Base-by-base conservation (phyloP, 495 filamentous ascomycete species). In the Venustampulla echinocandica region DNA sequence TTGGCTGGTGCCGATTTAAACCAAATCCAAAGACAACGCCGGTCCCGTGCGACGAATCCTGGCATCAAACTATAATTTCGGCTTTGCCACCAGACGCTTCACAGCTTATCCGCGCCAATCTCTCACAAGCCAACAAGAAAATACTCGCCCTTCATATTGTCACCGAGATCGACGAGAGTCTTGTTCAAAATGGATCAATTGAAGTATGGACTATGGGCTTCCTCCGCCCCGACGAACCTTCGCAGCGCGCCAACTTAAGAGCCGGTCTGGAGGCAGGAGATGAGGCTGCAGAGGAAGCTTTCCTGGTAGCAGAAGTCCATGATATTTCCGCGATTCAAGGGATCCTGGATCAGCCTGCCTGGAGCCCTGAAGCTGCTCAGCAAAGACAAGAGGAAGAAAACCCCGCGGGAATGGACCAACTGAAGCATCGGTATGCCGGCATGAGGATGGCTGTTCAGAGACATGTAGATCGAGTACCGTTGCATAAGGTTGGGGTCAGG, bases 131-230 rank as follows among this genome's bases (percentile, higher is more conserved):
- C 9, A 57, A 17, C 50, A 57, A 65, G 56, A 61, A 69, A 44
- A 43, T 60, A 25, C 56, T 68, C 10, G 54, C 59, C 4, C 61
- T 70, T 27, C 64, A 74, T 25, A 54, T 74, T 6, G 47, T 82
- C 1, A 62, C 69, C 22, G 65, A 77, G 20, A 66, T 77, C 23
- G 70, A 70, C 7, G 58, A 57, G 0, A 45, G 56, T 0, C 60
- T 55, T 0, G 59, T 71, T 25, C 50, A 68, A 10, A 52, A 63
- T 14, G 42, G 56, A 9, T 69, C 66, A 33, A 19, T 81, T 0
- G 60, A 73, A 17, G 53, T 80, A 32, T 54, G 74, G n/a, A 32
- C 79, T 4, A 72, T 84, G 70, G 78, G 78, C 0, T 76, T 66
- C 21, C 46, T 80, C 14, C 71, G 69, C 9, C 46, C 50, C 14